phyloP scores from a whole-genome alignment of 148 eudicot species.

The Talinum fruticosum region DNA sequence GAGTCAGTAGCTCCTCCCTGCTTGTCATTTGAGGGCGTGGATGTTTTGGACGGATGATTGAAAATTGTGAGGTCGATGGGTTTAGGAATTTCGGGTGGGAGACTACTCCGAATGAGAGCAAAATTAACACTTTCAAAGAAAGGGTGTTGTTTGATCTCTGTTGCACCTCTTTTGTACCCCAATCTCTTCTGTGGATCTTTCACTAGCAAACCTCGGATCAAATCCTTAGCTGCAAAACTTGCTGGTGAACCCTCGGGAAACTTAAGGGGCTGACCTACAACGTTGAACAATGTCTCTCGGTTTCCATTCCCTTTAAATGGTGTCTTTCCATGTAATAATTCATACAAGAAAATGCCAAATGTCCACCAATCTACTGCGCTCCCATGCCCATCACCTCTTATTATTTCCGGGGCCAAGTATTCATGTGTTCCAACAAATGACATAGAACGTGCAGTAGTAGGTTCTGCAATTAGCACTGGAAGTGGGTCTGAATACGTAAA shows the following conservation, averaged over 20 bases:
- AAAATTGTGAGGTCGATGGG: constrained; percentile 48
- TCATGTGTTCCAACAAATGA: constrained; percentile 89
- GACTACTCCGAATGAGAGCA: constrained; percentile 66
- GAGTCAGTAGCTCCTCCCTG: constrained; percentile 46
- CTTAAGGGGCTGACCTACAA: constrained; percentile 64
- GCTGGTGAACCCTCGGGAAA: constrained; percentile 60
- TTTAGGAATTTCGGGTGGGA: constrained; percentile 71
- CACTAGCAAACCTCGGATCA: constrained; percentile 61
- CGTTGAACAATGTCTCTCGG: constrained; percentile 71
- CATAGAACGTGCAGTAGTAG: constrained; percentile 74
- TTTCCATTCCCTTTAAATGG: constrained; percentile 80
- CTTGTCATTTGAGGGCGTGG: constrained; percentile 39
- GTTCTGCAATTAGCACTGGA: constrained; percentile 68
- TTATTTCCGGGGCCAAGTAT: constrained; percentile 74
- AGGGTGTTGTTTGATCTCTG: constrained; percentile 83
- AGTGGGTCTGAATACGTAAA: constrained; percentile 38
- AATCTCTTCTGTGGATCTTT: constrained; percentile 75
- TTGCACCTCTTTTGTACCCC: constrained; percentile 74
- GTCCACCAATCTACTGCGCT: constrained; percentile 98
- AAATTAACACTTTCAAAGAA: constrained; percentile 68
- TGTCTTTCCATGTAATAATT: constrained; percentile 66
- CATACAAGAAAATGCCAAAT: constrained; percentile 74
- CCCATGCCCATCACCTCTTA: constrained; percentile 87
- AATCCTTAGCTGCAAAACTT: constrained; percentile 74
- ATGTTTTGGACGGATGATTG: constrained; percentile 41